A percentile compares a stretch with the other conserved stretches of the same genome.
Evolutionary conservation across 1,284 basidiomycete genomes (phyloP).

Genomic region (Boletellus deceptivus): DNA sequence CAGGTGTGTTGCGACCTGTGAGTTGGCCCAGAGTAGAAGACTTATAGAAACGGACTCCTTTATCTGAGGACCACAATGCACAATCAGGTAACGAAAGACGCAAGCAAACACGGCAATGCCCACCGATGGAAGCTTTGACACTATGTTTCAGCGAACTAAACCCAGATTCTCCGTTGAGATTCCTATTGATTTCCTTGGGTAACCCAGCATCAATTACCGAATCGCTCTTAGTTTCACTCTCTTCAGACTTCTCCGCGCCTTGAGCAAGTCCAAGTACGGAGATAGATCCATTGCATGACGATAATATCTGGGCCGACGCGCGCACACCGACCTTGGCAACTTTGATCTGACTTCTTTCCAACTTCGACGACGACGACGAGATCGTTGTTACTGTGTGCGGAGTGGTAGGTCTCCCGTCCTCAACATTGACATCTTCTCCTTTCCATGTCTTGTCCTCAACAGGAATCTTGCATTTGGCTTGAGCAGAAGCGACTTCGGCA

Average conservation of each 20-base stretch:
- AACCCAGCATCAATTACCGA: slow-evolving; percentile 24
- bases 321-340: slow-evolving; percentile 30
- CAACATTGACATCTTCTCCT: not conserved
- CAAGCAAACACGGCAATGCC: slow-evolving; percentile 13
- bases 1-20: slow-evolving; percentile 43
- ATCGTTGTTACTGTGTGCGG: slow-evolving; percentile 16
- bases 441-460: slow-evolving; percentile 18
- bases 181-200: slow-evolving; percentile 24
- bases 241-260: slow-evolving; percentile 11
- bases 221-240: slow-evolving; percentile 5
- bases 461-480: slow-evolving; percentile 13
- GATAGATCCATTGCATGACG: slow-evolving; percentile 26
- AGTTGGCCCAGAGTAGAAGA: slow-evolving; percentile 48
- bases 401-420: slow-evolving; percentile 8
- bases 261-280: slow-evolving; percentile 13
- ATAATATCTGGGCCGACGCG: slow-evolving; percentile 27
- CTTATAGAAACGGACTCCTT: slow-evolving; percentile 47
- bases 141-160: slow-evolving; percentile 53
- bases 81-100: slow-evolving; percentile 1
- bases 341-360: slow-evolving; percentile 31
- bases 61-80: slow-evolving; percentile 33
- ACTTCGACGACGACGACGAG: slow-evolving; percentile 21
- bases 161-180: slow-evolving; percentile 23
- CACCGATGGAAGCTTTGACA: slow-evolving; percentile 69
- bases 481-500: slow-evolving; percentile 24